Evolutionary conservation across 768 basidiomycete species (phyloP).

Genomic region (Phylloporus arenicola): DNA sequence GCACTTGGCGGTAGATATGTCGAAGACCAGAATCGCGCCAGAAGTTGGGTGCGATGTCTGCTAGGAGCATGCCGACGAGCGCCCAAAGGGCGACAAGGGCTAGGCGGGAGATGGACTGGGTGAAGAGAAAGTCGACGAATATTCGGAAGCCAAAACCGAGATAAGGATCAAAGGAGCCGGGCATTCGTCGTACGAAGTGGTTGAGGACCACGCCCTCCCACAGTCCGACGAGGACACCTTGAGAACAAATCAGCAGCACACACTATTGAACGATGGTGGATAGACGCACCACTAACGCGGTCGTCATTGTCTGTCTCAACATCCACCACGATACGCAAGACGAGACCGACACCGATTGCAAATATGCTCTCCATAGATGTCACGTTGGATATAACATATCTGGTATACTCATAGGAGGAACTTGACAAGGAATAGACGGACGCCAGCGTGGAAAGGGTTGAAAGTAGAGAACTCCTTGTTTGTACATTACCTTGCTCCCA

Average conservation of each 20-base stretch:
- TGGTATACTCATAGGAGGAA: constrained; percentile 23
- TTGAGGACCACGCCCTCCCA: constrained; percentile 76
- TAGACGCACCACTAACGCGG: constrained; percentile 26
- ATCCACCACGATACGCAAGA: constrained; percentile 58
- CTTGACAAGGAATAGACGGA: constrained; percentile 25
- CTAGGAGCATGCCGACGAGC: constrained; percentile 45
- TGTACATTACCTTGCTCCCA: constrained; percentile 6
- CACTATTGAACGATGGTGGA: not conserved
- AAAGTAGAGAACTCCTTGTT: constrained; percentile 5
- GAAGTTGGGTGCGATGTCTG: constrained; percentile 45
- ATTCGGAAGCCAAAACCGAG: constrained; percentile 63
- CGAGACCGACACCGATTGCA: constrained; percentile 65
- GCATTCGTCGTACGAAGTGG: constrained; percentile 66
- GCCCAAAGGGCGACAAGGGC: constrained; percentile 51
- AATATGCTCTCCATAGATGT: constrained; percentile 61
- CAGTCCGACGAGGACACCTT: constrained; percentile 63
- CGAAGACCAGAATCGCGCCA: constrained; percentile 40
- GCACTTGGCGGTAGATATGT: constrained; percentile 33
- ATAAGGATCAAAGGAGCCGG: constrained; percentile 63
- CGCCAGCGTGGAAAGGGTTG: constrained; percentile 21
- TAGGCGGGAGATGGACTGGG: constrained; percentile 45
- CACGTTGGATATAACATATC: constrained; percentile 25
- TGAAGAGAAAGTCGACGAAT: constrained; percentile 65
- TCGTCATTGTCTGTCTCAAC: constrained; percentile 34
- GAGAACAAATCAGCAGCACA: constrained; percentile 17